Base-by-base conservation (phyloP, 2,329 filamentous ascomycete species). In the Colletotrichum endophyticum region DNA sequence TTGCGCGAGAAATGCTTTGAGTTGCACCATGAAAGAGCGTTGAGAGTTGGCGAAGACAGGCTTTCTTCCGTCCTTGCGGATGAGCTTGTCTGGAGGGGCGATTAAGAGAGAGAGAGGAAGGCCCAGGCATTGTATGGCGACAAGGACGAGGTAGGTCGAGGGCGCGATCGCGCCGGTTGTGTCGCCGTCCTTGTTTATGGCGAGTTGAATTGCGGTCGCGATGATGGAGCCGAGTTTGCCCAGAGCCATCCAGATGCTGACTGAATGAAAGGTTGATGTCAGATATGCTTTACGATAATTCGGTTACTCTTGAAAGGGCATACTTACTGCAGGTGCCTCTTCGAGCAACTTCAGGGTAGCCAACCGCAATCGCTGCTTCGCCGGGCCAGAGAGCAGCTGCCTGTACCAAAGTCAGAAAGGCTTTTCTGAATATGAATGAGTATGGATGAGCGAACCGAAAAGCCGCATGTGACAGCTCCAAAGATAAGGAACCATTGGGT, bases 201-300 rank as follows among this genome's bases (percentile, higher is more conserved):
- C 87, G 1, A 90, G 84, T 28, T 89, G 87, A 34, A 90, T 89
- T 0, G 88, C 87, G 3, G 87, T 85, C 5, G 88, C 89, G 59
- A 91, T 88, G 30, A 91, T 84, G 68, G 89, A 89, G 3, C 89
- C 89, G 7, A 90, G 84, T 72, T 90, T 88, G 7, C 88, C 85
- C 5, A 90, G 85, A 4, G 88, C 87, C 9, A 91, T 86, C 89
- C 89, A 91, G 34, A 90, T 90, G 6, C 87, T 88, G 2, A 70
- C 72, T 74, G 3, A 2, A 25, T 25, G 1, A 25, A 2, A 12
- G 0, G 5, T 66, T 22, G 36, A 61, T 30, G 27, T 56, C 34
- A 28, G 25, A 19, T 53, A 6, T 22, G 7, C 4, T 64, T 8
- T 3, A 64, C n/a, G 8, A 28, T 8, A 5, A 11, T 16, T 3